Conservation (phyloP, 306 rosid genomes). For the Gynostemma pentaphyllum region DNA sequence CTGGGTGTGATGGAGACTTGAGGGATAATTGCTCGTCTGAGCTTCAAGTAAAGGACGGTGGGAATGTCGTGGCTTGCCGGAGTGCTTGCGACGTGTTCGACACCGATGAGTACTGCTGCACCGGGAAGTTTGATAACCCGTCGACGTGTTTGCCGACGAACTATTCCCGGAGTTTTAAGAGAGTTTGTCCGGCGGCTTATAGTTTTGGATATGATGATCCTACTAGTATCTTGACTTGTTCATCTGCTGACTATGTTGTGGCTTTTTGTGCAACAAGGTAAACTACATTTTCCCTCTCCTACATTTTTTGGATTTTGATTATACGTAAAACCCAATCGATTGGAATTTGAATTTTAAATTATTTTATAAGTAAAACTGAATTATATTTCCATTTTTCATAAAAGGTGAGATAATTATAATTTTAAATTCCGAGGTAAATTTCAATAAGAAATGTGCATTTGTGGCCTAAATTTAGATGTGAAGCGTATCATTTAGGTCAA, state of each 20-base stretch:
- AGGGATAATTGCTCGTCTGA: slow-evolving; percentile 40
- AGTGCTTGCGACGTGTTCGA: slow-evolving; percentile 44
- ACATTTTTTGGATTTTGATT: too few relatives aligned
- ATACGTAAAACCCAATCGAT: too few relatives aligned
- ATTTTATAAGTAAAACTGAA: too few relatives aligned
- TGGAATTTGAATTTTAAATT: too few relatives aligned
- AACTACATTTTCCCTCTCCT: too few relatives aligned
- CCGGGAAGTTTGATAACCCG: slow-evolving; percentile 36
- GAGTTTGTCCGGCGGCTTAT: background rate
- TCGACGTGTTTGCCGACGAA: slow-evolving; percentile 34
- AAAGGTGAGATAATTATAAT: too few relatives aligned
- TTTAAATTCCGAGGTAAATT: too few relatives aligned
- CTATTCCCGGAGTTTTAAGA: slow-evolving; percentile 41
- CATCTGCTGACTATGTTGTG: slow-evolving; percentile 15
- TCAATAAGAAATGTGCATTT: too few relatives aligned
- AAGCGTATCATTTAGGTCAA: too few relatives aligned
- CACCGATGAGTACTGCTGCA: slow-evolving; percentile 46
- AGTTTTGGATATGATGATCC: slow-evolving; percentile 7
- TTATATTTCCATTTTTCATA: too few relatives aligned
- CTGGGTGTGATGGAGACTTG: slow-evolving; percentile 26
- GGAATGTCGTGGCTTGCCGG: slow-evolving; percentile 34
- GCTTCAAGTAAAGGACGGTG: background rate
- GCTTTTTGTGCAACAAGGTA: slow-evolving; percentile 38
- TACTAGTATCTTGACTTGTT: slow-evolving; percentile 25
- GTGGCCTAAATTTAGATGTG: too few relatives aligned